Base-by-base conservation (phyloP, 768 basidiomycete species). In the Glaciozyma martinii region DNA sequence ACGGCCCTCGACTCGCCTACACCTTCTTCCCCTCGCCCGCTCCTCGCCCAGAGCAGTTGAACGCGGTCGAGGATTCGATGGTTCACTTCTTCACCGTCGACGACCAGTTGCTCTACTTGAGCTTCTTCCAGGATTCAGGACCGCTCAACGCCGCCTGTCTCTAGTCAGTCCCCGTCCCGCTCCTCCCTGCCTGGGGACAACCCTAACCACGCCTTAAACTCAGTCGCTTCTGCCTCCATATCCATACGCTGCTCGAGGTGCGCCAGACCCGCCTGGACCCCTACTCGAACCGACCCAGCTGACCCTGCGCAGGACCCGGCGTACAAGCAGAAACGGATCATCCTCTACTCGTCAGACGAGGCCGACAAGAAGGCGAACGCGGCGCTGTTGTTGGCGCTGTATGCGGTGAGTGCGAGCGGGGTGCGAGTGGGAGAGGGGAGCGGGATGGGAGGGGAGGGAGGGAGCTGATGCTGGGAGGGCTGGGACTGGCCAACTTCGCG, bases 81-180 rank as follows among this genome's bases (percentile, higher is more conserved):
- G 89, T 89, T 76, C 89, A 89, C 78, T 94, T 87, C 78, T 91
- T 94, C 80, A 89, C 88, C 62, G 84, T 94, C 78, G 91, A 95
- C 77, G 87, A 92, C 80, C 87, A 90, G 70, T 82, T 95, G 44
- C 82, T 87, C 71, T 95, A 95, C 79, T 82, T 91, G 70, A 89
- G 88, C 40, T 95, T 95, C 82, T 93, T 88, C 76, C 86, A 90
- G 75, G 91, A 95, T 76, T 93, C 89, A 86, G 91, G 91, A 19
- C 91, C 91, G 37, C 59, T 74, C 30, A 74, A 74, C 50, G 68
- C 70, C 23, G 73, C 60, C 0, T 73, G 71, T 46, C 53, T 74
- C n/a, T 74, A 74, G 69, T 71, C 49, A 55, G 69, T 65, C 10
- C 7, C 1, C 1, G 18, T 9, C 6, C 33, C 21, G 2, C 9